Base-by-base conservation (phyloP, 2,329 filamentous ascomycete genomes). In the Diaporthe aspalathi region DNA sequence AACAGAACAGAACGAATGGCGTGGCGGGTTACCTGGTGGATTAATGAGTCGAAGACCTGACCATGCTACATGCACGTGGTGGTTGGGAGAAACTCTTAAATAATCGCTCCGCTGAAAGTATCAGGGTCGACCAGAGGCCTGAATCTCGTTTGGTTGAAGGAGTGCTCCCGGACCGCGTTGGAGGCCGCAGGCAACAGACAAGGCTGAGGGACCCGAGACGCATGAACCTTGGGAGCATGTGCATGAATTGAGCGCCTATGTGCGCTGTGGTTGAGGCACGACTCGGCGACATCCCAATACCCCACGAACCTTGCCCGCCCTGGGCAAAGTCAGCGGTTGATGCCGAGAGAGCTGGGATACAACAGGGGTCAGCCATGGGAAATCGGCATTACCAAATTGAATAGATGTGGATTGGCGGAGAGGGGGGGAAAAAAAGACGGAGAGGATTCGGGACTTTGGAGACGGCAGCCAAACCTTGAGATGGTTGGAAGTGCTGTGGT, bases 341-440 rank as follows among this genome's bases (percentile, higher is more conserved):
- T 65, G 60, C 60, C 60, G 60, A 65, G 29, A 50, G 20, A 6
- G 29, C n/a, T 45, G 49, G 45, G 60, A 11, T 65, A 1, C 60
- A 38, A 45, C 43, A 65, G 45, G 60, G 60, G 32, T 38, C 35
- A 24, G 60, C 45, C 60, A 65, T 65, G 60, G 38, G 50, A 22
- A 14, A 11, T 14, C 60, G 45, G 45, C 60, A 38, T 38, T 20
- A 50, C 43, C n/a, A 24, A 38, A 8, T 35, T 17, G 38, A 65
- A 3, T 6, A 57, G 14, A 20, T 50, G 45, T 65, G 60, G 60
- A 27, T 38, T 65, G 60, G 20, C 45, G 29, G 60, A 38, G 12
- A 50, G n/a, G 43, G 43, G 20, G n/a, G 50, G 50, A 27, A 50
- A 38, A 12, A 16, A 49, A 27, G 45, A 5, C 32, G 32, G 20